Base-by-base conservation (phyloP, 192 early-diverging fungal genomes). In the Mortierella hygrophila region DNA sequence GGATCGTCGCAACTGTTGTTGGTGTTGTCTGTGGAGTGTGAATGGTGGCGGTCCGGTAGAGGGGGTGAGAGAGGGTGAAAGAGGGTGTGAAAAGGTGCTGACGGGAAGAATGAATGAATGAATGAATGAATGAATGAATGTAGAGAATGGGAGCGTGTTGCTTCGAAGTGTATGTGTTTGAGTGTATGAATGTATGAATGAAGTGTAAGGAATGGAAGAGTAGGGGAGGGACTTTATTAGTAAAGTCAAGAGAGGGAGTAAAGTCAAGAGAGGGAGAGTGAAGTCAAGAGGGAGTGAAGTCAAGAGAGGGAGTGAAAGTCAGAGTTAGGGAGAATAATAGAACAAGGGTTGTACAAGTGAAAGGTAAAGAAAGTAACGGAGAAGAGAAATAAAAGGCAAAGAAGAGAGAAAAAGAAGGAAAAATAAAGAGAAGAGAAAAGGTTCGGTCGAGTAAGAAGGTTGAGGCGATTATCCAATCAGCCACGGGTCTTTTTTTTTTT, bases 391-490 rank as follows among this genome's bases (percentile, higher is more conserved):
- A 37, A 15, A 9, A 26, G n/a, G 6, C 37, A 57, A 75, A 21
- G 15, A 38, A 8, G 57, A 57, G 23, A 54, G 21, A 18, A 13
- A 49, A 73, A 73, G 20, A 73, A 2, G 23, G 26, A 60, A 65
- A 65, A 11, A 72, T 68, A 65, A 37, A 38, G 60, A 38, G 47
- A 74, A 37, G 47, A 52, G 6, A 32, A 49, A 29, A 6, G 16
- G 40, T 18, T 10, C 21, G 42, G 47, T 46, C 5, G 18, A 74
- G 52, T 54, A 54, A 57, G 54, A n/a, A 23, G 26, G 23, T 23
- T 8, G 16, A 57, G 55, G 3, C 23, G 73, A 75, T 75, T 75
- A 75, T 75, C 73, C 44, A 75, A 75, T 54, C 73, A 75, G 49
- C 49, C 49, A 52, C 49, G 49, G 49, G 49, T 52, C 70, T 11